These are phyloP conservation scores for Geotrichum citri-aurantii DNA, from an alignment of 1,139 yeast genomes.

Conservation along the genomic window DNA sequence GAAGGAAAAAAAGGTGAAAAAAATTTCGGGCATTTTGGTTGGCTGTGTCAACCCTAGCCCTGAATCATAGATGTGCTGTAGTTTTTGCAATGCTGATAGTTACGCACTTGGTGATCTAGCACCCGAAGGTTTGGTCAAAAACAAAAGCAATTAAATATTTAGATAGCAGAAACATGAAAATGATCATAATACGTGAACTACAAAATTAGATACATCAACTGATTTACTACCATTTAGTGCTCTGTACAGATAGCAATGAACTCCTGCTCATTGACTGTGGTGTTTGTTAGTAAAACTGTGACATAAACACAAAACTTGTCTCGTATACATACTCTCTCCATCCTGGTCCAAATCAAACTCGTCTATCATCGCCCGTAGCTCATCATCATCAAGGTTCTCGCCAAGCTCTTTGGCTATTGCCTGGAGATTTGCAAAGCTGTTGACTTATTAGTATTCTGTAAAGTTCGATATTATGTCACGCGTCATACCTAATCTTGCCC, in stretches of 20 bases:
- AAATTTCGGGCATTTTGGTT: constrained; percentile 2
- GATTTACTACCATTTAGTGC: constrained; percentile 22
- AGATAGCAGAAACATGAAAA: background rate
- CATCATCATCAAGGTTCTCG: constrained; percentile 88
- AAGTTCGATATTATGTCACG: constrained; percentile 11
- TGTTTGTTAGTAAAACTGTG: constrained; percentile 5
- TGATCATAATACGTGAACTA: background rate
- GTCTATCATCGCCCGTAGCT: constrained; percentile 92
- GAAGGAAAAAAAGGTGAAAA: background rate
- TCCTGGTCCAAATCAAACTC: constrained; percentile 96
- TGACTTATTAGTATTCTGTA: constrained; percentile 29
- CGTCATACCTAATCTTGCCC: constrained; percentile 56
- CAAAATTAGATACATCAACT: background rate
- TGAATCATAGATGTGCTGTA: background rate
- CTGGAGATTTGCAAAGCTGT: constrained; percentile 61
- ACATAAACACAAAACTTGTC: background rate
- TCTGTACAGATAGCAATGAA: constrained; percentile 87
- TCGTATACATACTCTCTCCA: constrained; percentile 61
- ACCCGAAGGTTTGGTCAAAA: background rate
- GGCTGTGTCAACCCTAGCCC: constrained; percentile 8
- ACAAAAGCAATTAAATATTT: background rate
- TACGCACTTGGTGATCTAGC: constrained; percentile 7
- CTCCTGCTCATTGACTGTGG: constrained; percentile 73
- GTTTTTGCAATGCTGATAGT: background rate
- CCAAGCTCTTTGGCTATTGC: constrained; percentile 91